Base-by-base conservation (phyloP, 148 eudicot genomes). In the Chenopodium album region DNA sequence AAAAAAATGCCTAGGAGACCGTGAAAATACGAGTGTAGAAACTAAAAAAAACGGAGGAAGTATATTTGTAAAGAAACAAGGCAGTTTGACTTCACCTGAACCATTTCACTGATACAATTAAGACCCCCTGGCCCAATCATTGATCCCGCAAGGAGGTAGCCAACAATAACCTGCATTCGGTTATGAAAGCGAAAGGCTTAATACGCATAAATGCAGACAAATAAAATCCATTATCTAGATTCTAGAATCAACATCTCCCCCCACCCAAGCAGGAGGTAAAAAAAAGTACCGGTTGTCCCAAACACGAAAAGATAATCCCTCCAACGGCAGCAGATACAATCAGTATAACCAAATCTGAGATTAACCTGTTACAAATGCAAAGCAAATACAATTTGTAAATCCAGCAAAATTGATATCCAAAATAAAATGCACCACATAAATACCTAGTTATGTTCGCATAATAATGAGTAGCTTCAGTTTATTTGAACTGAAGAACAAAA, bases 241-340 rank as follows among this genome's bases (percentile, higher is more conserved):
- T 26, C 37, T 29, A 28, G 54, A 74, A 52, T 4, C 20, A 48
- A 74, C 5, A 12, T 37, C 7, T 7, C 7, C 44, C 44, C 23
- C 11, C 60, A 76, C 63, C 65, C 68, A 78, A 71, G 54, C 48
- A 80, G 71, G 4, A 46, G 87, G 89, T 17, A 65, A 62, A 75
- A 23, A 72, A 81, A 63, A 72, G 37, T 85, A 97, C 99, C 93
- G 98, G 98, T 88, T 97, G 99, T 76, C 99, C 98, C 77, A 94
- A 83, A 85, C 96, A 97, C 77, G 99, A 94, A 84, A 93, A 97
- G 64, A 92, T 78, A 71, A 97, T 94, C 79, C 99, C 99, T 78
- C 97, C 99, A 85, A 91, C 89, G 69, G 99, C 96, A 82, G 99
- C 99, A 88, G 99, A 94, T 83, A 97, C 99, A 83, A 92, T 93